A percentile compares a stretch with the other conserved stretches of the same genome.
Conservation (phyloP, 2,329 filamentous ascomycete genomes). For the Drechslerella stenobrocha region DNA sequence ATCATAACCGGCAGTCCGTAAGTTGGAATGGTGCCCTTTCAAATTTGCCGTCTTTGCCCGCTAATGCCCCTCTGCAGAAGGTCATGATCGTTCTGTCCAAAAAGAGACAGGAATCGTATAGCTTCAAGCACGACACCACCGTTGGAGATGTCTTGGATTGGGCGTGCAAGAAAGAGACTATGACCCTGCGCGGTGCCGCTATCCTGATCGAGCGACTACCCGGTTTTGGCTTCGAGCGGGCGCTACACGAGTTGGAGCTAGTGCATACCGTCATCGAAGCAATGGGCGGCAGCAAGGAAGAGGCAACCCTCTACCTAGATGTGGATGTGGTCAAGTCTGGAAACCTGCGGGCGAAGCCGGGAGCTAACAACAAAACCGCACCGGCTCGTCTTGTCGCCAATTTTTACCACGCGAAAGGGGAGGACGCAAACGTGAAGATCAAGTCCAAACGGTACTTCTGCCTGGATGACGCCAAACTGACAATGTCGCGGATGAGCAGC, state of each 20-base stretch:
- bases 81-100: constrained; percentile 40
- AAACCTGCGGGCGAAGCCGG: constrained; percentile 21
- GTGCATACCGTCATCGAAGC: constrained; percentile 33
- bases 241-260: constrained; percentile 31
- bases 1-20: constrained; percentile 15
- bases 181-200: constrained; percentile 41
- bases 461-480: constrained; percentile 42
- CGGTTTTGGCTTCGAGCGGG: constrained; percentile 38
- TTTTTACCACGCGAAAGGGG: constrained; percentile 42
- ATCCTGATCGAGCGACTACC: constrained; percentile 37
- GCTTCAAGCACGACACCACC: constrained; percentile 28
- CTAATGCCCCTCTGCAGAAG: constrained; percentile 20
- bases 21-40: neutral
- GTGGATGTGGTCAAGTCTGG: constrained; percentile 34
- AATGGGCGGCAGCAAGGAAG: constrained; percentile 37
- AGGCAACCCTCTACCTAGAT: constrained; percentile 33
- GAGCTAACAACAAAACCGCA: constrained; percentile 8
- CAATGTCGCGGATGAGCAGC: constrained; percentile 43
- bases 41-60: neutral
- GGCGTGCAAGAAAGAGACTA: constrained; percentile 38
- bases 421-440: constrained; percentile 40
- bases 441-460: constrained; percentile 42
- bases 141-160: constrained; percentile 37
- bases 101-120: constrained; percentile 19
- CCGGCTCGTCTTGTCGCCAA: constrained; percentile 27